Percentiles rank a stretch among this genome's conserved stretches.
phyloP scores from a whole-genome alignment of 306 rosid genomes.

The Castanea mollissima region DNA sequence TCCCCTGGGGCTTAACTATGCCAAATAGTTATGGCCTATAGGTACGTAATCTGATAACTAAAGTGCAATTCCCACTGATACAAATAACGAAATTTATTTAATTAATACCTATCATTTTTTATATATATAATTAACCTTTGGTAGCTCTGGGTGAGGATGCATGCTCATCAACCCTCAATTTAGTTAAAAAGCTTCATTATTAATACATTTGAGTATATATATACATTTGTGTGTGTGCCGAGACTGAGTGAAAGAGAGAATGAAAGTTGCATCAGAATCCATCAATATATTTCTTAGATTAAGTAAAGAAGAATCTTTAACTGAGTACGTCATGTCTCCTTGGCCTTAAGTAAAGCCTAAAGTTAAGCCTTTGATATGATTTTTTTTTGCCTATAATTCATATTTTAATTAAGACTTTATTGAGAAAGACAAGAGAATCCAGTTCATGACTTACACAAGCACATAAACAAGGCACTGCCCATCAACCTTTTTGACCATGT shows the following conservation, averaged over 20 bases:
- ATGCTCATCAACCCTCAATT: background rate
- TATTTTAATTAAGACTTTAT: slow-evolving; percentile 27
- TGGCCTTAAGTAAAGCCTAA: slow-evolving; percentile 48
- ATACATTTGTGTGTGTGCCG: background rate
- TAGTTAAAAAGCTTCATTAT: slow-evolving; percentile 8
- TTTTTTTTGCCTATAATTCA: slow-evolving; percentile 14
- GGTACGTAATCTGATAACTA: too few species aligned
- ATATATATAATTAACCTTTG: slow-evolving; percentile 12
- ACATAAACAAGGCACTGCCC: slow-evolving; percentile 12
- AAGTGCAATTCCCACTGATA: too few species aligned
- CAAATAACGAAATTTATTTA: background rate
- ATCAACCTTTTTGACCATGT: slow-evolving; percentile 64
- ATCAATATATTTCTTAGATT: slow-evolving; percentile 21
- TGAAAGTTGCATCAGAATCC: slow-evolving; percentile 61
- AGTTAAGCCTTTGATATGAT: slow-evolving; percentile 36
- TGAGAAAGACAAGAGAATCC: slow-evolving; percentile 65
- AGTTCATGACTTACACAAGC: slow-evolving; percentile 52
- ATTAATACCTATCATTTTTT: too few species aligned
- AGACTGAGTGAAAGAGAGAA: slow-evolving; percentile 2
- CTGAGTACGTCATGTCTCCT: slow-evolving; percentile 43
- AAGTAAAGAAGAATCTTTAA: slow-evolving; percentile 53
- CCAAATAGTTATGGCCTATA: too few species aligned
- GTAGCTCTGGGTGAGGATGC: slow-evolving; percentile 16
- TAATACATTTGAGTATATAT: background rate
- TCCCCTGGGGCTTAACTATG: too few species aligned